phyloP scores from a whole-genome alignment of 345 rosid species.

The Leavenworthia alabamica region DNA sequence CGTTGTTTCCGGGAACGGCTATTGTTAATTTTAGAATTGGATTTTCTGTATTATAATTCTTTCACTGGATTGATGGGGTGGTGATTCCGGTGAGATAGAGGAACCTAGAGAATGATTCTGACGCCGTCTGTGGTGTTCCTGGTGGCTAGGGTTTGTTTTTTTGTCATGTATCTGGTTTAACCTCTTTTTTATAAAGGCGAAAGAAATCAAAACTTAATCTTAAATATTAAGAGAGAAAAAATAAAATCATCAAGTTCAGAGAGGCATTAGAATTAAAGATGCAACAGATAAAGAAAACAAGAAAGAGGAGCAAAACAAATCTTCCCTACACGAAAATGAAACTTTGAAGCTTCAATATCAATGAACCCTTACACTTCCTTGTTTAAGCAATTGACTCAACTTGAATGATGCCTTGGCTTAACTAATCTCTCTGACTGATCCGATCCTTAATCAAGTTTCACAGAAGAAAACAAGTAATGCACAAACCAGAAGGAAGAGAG shows the following conservation, averaged over 20 bases:
- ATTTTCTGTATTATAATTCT: too few species aligned
- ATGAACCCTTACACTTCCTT: conserved; percentile 13
- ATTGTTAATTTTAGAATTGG: too few species aligned
- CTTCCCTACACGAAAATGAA: conserved; percentile 2
- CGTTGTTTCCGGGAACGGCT: too few species aligned
- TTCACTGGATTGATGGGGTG: too few species aligned
- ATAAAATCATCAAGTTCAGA: conserved; percentile 9
- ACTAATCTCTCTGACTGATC: neutral
- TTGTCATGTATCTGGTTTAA: too few species aligned
- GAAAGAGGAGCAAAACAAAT: conserved; percentile 1
- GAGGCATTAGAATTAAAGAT: neutral
- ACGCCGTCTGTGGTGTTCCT: too few species aligned
- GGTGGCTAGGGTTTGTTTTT: too few species aligned
- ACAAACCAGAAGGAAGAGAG: conserved; percentile 72
- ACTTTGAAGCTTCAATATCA: conserved; percentile 3
- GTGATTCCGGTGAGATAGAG: too few species aligned
- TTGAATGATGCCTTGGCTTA: conserved; percentile 8
- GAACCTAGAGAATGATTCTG: too few species aligned
- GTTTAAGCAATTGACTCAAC: conserved; percentile 3
- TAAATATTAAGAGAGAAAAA: conserved; percentile 1
- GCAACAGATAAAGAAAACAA: neutral
- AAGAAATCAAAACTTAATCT: neutral
- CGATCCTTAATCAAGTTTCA: conserved; percentile 55
- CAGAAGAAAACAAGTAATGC: conserved; percentile 68
- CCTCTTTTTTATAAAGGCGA: too few species aligned